Evolutionary conservation across 108 stramenopile species (phyloP).

Genomic region (Parmales sp.): DNA sequence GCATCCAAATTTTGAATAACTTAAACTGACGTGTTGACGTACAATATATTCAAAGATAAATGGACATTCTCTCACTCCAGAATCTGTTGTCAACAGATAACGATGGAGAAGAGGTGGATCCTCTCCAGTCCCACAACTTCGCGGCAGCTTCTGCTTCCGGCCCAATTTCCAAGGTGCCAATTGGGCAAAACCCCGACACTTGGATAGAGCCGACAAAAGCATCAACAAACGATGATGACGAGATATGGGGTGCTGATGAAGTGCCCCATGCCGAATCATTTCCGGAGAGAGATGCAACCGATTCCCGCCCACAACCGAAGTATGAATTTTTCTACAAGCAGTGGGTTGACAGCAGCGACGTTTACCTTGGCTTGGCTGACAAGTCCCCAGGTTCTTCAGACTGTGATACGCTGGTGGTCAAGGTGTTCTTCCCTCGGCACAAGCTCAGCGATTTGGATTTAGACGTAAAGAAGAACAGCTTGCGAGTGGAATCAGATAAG

Average conservation of each 20-base stretch:
- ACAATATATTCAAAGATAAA: too few species aligned
- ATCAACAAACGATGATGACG: background rate
- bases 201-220: too few species aligned
- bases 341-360: background rate
- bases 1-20: too few species aligned
- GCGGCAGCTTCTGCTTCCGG: too few species aligned
- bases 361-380: slow-evolving; percentile 1
- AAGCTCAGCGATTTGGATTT: background rate
- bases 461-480: slow-evolving; percentile 3
- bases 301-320: background rate
- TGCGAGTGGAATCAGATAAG: background rate
- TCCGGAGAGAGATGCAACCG: background rate
- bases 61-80: too few species aligned
- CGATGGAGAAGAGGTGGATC: too few species aligned
- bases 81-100: too few species aligned
- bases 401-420: background rate
- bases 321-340: slow-evolving; percentile 4
- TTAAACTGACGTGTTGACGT: too few species aligned
- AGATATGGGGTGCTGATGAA: slow-evolving; percentile 3
- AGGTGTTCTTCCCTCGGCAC: background rate
- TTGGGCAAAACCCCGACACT: too few species aligned
- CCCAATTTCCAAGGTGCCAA: too few species aligned
- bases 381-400: background rate
- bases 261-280: background rate
- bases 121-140: too few species aligned